A percentile compares a stretch with the other conserved stretches of the same genome.
Evolutionary conservation across 805 yeast species (phyloP).

Genomic region (Yueomyces sinensis): DNA sequence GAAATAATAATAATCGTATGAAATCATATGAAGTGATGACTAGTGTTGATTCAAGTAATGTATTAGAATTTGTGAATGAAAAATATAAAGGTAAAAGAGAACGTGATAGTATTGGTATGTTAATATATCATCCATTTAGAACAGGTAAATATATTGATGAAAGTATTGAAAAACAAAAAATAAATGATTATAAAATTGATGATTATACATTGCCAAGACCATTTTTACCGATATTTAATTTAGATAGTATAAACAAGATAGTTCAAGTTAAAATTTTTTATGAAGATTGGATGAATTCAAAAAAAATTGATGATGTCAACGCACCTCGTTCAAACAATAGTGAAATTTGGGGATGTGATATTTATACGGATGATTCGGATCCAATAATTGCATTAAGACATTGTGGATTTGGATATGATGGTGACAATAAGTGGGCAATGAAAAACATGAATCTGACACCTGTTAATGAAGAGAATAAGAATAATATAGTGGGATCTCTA

Average conservation of each 20-base stretch:
- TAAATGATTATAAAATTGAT: conserved; percentile 2
- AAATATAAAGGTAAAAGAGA: conserved; percentile 8
- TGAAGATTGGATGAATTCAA: conserved; percentile 13
- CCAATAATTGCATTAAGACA: conserved; percentile 63
- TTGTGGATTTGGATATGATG: conserved; percentile 45
- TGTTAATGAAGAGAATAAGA: conserved; percentile 26
- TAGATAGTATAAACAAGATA: conserved; percentile 11
- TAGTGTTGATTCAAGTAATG: conserved; percentile 6
- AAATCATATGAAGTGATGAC: neutral
- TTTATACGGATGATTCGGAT: conserved; percentile 92
- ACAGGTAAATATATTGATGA: conserved; percentile 3
- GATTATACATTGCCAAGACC: conserved; percentile 11
- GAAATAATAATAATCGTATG: neutral
- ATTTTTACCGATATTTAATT: conserved; percentile 13
- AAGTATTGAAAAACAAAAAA: neutral
- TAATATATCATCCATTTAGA: conserved; percentile 13
- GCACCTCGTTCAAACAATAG: conserved; percentile 32
- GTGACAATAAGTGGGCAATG: conserved; percentile 13
- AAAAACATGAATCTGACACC: conserved; percentile 23
- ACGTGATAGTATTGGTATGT: conserved; percentile 4
- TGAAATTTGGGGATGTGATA: conserved; percentile 80
- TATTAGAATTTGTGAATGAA: conserved; percentile 5
- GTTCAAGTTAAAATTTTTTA: conserved; percentile 11
- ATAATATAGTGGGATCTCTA: conserved; percentile 20
- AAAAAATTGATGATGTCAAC: conserved; percentile 4